Evolutionary conservation across 371 early-diverging fungal genomes (phyloP), one percentile per base, ranked within the genome.

Genomic region (Rhizopus sp.): DNA sequence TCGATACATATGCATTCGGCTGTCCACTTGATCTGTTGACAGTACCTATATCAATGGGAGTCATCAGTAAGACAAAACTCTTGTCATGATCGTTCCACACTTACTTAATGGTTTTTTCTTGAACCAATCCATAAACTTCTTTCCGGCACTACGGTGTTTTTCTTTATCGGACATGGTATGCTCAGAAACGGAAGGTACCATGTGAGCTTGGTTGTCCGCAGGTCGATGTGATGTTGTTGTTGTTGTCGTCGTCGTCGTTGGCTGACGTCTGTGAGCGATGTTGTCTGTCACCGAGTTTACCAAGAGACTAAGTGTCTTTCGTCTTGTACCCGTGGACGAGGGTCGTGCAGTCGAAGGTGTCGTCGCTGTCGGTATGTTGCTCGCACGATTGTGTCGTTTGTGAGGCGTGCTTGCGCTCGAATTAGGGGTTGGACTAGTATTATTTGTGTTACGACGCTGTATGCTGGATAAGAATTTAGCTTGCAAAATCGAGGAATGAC

Each of bases 61-160:
- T 3, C 31, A 32, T 13, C 40, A 40, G 33, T 0, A 41, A 42
- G 47, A 47, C 37, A 15, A 13, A 44, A 13, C 1, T 44, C 7
- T 15, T 15, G 8, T 35, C 52, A 52, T 17, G 23, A 31, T 31
- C 29, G 9, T 6, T 33, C 40, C 35, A 8, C 54, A 45, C 41
- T 69, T 84, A 82, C 85, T 79, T 48, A 78, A 49, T 4, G 88
- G 85, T 52, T 85, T 85, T 67, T 83, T 82, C 42, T 87, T 82
- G 51, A 88, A 73, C 88, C 88, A 88, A 50, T 86, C 86, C 75
- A 88, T 84, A 17, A 88, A 69, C 62, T 87, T 86, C 50, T 84
- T 85, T 23, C 85, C 87, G 7, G 87, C 72, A 47, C 76, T 79
- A 8, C 69, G 63, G 12, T 70, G 77, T 15, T 69, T 69, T 23